Base-by-base conservation (phyloP, 2,329 filamentous ascomycete genomes). In the Pseudocercospora fuligena region DNA sequence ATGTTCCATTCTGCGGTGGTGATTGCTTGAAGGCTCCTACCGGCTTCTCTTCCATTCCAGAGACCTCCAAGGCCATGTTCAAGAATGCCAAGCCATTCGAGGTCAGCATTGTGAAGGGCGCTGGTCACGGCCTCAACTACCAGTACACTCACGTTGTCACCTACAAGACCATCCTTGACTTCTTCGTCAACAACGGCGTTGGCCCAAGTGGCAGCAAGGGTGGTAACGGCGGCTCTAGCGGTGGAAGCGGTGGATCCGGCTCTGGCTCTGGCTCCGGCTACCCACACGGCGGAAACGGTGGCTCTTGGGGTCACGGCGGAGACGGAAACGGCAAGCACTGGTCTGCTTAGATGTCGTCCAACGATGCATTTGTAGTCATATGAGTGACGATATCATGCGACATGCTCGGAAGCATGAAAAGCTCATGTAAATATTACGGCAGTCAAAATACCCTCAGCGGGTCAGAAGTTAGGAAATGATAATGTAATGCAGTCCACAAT, bases 1-100 rank as follows among this genome's bases (percentile, higher is more conserved):
- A 78, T 58, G 62, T 77, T 11, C 75, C 75, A 5, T 90, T 87
- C 76, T 90, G 89, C 66, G 88, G 88, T 3, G 86, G 87, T 27
- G 84, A 90, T 75, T 90, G 88, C 78, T 73, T 80, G 2, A 79
- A 77, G 21, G 65, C 73, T 21, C 70, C 73, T 5, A 85, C 83
- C 0, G 79, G 78, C 14, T 70, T 78, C 61, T 70, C 76, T 0
- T 82, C 79, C 29, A 81, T 87, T 51, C 82, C 85, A 1, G 82
- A 80, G 11, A 74, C 75, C 23, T 83, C 82, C 0, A 74, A 71
- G 60, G 82, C 80, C 11, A 74, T 74, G 27, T 83, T 82, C 0
- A 73, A 69, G 57, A 78, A 83, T 14, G 80, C 84, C 40, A 59
- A 58, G 29, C 62, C 67, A 21, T 88, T 89, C 72, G 80, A 85